Conservation (phyloP, 2,329 filamentous ascomycete species). For the Penicillium hordei region DNA sequence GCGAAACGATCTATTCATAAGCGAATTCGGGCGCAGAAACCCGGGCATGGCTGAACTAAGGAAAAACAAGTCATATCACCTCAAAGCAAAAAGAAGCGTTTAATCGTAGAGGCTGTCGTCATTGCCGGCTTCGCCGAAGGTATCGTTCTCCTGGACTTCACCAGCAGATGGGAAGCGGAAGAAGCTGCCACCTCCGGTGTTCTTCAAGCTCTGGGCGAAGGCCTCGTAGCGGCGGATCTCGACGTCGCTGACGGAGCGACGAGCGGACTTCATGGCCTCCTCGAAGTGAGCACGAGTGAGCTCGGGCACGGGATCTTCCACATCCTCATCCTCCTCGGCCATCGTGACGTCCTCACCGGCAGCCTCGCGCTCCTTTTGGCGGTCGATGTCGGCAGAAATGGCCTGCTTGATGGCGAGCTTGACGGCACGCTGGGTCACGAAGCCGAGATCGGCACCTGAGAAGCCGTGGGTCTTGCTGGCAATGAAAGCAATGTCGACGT, state of each 20-base stretch:
- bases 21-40: constrained; percentile 16
- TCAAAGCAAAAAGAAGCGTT: constrained; percentile 34
- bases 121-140: constrained; percentile 83
- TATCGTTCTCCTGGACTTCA: constrained; percentile 55
- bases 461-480: constrained; percentile 97
- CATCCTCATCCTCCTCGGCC: constrained; percentile 64
- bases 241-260: constrained; percentile 90
- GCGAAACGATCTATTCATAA: constrained; percentile 22
- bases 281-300: constrained; percentile 96
- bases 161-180: constrained; percentile 85
- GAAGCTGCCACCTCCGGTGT: constrained; percentile 88
- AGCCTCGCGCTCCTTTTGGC: constrained; percentile 83
- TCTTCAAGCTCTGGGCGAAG: constrained; percentile 99
- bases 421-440: constrained; percentile 97
- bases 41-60: constrained; percentile 16
- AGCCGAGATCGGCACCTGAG: constrained; percentile 98
- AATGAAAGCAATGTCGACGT: constrained; percentile 88
- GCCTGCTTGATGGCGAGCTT: constrained; percentile 99
- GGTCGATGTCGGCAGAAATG: constrained; percentile 84
- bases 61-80: constrained; percentile 22
- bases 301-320: constrained; percentile 90
- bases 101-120: constrained; percentile 98
- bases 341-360: constrained; percentile 73
- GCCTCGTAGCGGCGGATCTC: constrained; percentile 98
- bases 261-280: constrained; percentile 94